phyloP scores from a whole-genome alignment of 1,284 basidiomycete species.

The Apiotrichum laibachii region DNA sequence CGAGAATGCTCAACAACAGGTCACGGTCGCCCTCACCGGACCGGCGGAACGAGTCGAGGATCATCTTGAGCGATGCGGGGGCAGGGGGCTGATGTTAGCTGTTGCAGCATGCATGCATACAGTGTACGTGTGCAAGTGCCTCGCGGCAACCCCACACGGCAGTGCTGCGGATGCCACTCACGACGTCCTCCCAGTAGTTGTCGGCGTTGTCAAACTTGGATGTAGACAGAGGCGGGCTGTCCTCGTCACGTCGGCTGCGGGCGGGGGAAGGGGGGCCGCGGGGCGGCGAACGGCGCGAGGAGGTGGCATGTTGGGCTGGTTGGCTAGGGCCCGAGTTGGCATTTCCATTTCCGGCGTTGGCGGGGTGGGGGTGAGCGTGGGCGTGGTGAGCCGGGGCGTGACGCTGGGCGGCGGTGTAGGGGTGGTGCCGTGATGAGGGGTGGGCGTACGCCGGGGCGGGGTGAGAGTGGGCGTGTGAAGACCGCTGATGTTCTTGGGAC shows the following conservation, averaged over 20 bases:
- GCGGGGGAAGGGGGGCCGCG: conserved; percentile 43
- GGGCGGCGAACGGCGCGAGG: conserved; percentile 3
- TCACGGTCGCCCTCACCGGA: conserved; percentile 85
- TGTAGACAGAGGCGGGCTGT: conserved; percentile 34
- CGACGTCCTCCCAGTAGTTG: conserved; percentile 49
- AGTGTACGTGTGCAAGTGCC: neutral
- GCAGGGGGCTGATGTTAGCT: conserved; percentile 47
- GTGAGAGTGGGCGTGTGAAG: too few relatives aligned
- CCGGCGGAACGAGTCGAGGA: conserved; percentile 73
- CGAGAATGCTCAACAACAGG: conserved; percentile 79
- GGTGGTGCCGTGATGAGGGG: too few relatives aligned
- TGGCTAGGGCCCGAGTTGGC: too few relatives aligned
- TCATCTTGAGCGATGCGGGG: conserved; percentile 77
- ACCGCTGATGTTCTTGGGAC: too few relatives aligned
- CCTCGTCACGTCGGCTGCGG: conserved; percentile 36
- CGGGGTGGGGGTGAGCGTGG: too few relatives aligned
- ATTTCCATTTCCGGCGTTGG: too few relatives aligned
- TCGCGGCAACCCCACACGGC: conserved; percentile 12
- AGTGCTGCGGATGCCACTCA: conserved; percentile 14
- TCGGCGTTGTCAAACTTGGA: conserved; percentile 25
- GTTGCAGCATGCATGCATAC: neutral
- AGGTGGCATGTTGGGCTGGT: neutral
- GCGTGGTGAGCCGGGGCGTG: too few relatives aligned
- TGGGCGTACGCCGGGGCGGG: too few relatives aligned
- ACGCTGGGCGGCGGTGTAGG: too few relatives aligned